These are phyloP conservation scores for Cyberlindnera samutprakarnensis DNA, from an alignment of 805 yeast species.

Conservation along the genomic window DNA sequence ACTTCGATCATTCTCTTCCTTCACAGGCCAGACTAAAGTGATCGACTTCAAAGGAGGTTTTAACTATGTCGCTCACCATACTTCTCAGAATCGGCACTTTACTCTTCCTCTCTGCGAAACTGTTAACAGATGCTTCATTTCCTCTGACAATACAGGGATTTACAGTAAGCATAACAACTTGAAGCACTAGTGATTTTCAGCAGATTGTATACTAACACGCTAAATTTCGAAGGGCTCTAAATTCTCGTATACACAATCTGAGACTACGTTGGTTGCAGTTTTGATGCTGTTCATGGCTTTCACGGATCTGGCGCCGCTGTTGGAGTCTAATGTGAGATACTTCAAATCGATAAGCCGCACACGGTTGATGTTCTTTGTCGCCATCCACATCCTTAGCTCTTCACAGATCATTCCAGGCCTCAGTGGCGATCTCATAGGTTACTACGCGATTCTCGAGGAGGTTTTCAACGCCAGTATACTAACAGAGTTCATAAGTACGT, in stretches of 20 bases:
- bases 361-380: not conserved
- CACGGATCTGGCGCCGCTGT: conserved; percentile 2
- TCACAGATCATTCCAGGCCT: not conserved
- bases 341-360: not conserved
- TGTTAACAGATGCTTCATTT: not conserved
- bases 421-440: not conserved
- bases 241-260: too few species aligned
- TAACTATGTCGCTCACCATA: not conserved
- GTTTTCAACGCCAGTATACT: conserved; percentile 1
- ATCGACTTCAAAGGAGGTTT: not conserved
- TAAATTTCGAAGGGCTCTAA: too few species aligned
- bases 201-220: not conserved
- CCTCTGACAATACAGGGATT: not conserved
- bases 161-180: too few species aligned
- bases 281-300: not conserved
- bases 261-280: not conserved
- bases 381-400: not conserved
- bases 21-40: too few species aligned
- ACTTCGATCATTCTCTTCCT: too few species aligned
- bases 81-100: not conserved
- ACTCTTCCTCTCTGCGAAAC: not conserved
- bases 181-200: too few species aligned
- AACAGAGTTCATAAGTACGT: not conserved
- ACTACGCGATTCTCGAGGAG: conserved; percentile 3
- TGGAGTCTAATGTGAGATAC: conserved; percentile 1